Evolutionary conservation across 129 eudicot species (phyloP), one percentile per base, ranked within the genome.

Genomic region (Apium graveolens): DNA sequence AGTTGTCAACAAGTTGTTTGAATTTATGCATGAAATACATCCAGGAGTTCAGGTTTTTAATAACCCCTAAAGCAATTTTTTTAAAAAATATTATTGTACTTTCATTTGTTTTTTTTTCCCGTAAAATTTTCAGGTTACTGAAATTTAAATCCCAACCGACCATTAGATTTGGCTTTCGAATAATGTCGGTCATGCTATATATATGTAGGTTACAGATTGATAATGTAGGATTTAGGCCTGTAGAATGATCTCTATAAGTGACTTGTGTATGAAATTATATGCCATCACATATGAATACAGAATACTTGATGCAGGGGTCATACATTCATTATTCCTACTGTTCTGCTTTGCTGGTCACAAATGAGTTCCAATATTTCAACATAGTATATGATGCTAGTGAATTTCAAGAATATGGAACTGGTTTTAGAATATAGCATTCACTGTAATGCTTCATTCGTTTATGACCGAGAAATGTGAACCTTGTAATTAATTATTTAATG

Each of bases 11-110:
- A 96, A 96, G 89, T 76, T 96, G 77, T 96, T 96, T 82, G 99
- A 96, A 84, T 96, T 96, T 86, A 96, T 96, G 99, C 99, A 96
- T 65, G 99, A 96, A 84, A 87, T 91, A 11, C 99, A 96, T 85
- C 99, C 97, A 43, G 99, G 99, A 81, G 99, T 96, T 81, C 99
- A 96, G 99, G 99, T 96, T 85, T 12, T 14, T 6, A 45, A 46
- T n/a, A 72, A n/a, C 71, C 71, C 5, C 78, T 8, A n/a, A 45
- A 66, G 31, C 43, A 68, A 74, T 53, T 24, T 53, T 62, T 29
- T n/a, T 65, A 46, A 16, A n/a, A n/a, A n/a, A n/a, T 14, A 13
- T 31, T 39, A 68, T 11, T 3, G 24, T 71, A n/a, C 75, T 21
- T 39, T 11, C 75, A 38, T 11, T 71, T 71, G 12, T 71, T 11